Evolutionary conservation across 1,139 yeast genomes (phyloP).

Genomic region (Geotrichum bryndzae): DNA sequence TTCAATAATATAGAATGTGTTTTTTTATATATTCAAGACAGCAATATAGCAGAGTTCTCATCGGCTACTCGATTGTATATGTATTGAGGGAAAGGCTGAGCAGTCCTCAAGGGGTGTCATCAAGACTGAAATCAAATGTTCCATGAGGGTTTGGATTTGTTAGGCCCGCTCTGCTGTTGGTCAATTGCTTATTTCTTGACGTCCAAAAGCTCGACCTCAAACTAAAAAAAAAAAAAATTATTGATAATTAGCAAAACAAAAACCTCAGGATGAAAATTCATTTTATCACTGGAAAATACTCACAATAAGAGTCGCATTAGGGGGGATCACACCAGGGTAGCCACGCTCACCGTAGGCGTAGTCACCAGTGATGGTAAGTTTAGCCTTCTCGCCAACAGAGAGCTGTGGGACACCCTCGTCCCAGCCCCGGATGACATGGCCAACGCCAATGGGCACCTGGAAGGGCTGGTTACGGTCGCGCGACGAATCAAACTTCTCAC

Average conservation of each 20-base stretch:
- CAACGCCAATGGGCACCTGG: conserved; percentile 89
- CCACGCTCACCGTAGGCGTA: conserved; percentile 94
- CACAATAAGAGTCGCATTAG: conserved; percentile 78
- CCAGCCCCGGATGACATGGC: conserved; percentile 96
- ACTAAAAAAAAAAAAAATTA: conserved; percentile 28
- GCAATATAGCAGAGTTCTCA: not conserved
- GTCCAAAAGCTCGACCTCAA: conserved; percentile 84
- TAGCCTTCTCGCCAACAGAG: conserved; percentile 87
- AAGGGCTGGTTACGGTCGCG: conserved; percentile 91
- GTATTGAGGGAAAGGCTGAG: not conserved
- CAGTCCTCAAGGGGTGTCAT: too few relatives aligned
- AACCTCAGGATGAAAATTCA: not conserved
- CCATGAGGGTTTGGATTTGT: not conserved
- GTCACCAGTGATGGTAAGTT: conserved; percentile 84
- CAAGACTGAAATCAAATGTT: not conserved
- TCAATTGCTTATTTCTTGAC: conserved; percentile 44
- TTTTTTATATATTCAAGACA: not conserved
- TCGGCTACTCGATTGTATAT: not conserved
- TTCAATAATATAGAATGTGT: not conserved
- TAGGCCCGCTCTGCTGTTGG: not conserved
- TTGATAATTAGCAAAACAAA: not conserved
- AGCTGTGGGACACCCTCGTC: conserved; percentile 88
- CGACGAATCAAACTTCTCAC: conserved; percentile 92
- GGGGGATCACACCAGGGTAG: conserved; percentile 93
- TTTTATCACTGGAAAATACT: conserved; percentile 15